Conservation (phyloP, 2,329 filamentous ascomycete species). For the Tolypocladium guangdongense region DNA sequence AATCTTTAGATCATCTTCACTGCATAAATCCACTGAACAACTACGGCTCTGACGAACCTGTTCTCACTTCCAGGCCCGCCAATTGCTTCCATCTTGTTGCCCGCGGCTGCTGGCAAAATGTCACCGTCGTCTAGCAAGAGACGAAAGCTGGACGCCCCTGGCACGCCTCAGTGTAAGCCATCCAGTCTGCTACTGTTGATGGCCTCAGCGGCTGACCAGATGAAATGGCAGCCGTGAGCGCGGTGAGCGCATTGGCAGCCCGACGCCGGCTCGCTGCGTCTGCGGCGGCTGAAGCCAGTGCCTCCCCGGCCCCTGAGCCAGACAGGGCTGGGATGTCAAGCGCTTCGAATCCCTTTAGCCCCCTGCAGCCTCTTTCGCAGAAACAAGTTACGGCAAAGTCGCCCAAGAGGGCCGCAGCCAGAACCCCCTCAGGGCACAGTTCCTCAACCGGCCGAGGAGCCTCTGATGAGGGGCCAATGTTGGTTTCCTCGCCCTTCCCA, state of each 20-base stretch:
- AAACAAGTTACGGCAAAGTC: constrained; percentile 5
- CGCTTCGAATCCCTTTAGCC: constrained; percentile 17
- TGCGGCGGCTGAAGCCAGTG: constrained; percentile 5
- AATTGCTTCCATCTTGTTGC: constrained; percentile 3
- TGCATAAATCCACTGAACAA: neutral
- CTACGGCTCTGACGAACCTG: neutral
- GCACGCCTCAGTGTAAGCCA: constrained; percentile 18
- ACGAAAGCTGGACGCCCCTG: constrained; percentile 20
- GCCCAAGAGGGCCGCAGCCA: constrained; percentile 8
- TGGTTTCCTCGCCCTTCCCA: neutral
- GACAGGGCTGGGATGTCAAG: constrained; percentile 10
- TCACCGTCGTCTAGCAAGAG: constrained; percentile 19
- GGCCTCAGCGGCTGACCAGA: neutral
- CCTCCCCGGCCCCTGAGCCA: constrained; percentile 1
- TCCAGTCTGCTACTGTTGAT: neutral
- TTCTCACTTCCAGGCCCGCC: neutral
- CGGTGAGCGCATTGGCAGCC: constrained; percentile 27
- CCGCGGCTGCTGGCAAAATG: neutral
- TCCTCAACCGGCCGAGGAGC: neutral
- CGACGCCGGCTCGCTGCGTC: constrained; percentile 15
- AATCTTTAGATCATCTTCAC: neutral
- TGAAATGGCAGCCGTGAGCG: constrained; percentile 15
- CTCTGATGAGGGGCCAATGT: neutral
- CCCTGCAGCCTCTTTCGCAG: constrained; percentile 11
- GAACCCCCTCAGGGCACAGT: neutral